These are phyloP conservation scores for Ambrosia hybrid DNA, from an alignment of 140 eudicot species.

Conservation along the genomic window DNA sequence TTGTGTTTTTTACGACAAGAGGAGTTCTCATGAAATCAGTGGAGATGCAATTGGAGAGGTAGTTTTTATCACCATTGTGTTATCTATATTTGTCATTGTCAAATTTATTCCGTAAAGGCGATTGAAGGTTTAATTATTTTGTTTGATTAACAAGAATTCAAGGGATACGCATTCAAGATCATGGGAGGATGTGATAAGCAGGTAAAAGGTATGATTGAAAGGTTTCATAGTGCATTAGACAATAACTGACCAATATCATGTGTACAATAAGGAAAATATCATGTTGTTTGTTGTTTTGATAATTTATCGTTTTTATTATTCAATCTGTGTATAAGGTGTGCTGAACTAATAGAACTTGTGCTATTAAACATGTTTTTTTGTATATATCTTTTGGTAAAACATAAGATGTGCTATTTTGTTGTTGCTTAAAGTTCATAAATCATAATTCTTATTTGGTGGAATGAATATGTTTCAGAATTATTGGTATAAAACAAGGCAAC, in stretches of 20 bases:
- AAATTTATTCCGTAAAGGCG: neutral
- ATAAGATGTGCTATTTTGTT: too few species aligned
- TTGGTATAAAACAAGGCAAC: neutral
- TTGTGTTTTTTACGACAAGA: slow-evolving; percentile 47
- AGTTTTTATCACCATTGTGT: neutral
- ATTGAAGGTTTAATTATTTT: neutral
- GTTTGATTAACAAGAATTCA: slow-evolving; percentile 35
- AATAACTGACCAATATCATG: too few species aligned
- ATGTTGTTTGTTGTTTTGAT: too few species aligned
- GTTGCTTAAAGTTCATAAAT: too few species aligned
- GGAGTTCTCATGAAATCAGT: slow-evolving; percentile 48
- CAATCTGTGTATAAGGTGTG: too few species aligned
- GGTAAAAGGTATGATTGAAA: neutral
- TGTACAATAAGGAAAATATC: too few species aligned
- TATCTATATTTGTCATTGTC: neutral
- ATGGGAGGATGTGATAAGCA: slow-evolving; percentile 66
- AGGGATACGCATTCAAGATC: slow-evolving; percentile 55
- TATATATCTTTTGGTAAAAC: too few species aligned
- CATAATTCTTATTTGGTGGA: too few species aligned
- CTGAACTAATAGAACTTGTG: too few species aligned
- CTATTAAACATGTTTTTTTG: too few species aligned
- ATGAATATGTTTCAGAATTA: neutral
- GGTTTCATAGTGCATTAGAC: too few species aligned
- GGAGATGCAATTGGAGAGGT: slow-evolving; percentile 56
- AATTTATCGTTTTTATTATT: too few species aligned